Evolutionary conservation across 2,329 filamentous ascomycete species (phyloP).

Genomic region (Ascochyta viciae-villosae): DNA sequence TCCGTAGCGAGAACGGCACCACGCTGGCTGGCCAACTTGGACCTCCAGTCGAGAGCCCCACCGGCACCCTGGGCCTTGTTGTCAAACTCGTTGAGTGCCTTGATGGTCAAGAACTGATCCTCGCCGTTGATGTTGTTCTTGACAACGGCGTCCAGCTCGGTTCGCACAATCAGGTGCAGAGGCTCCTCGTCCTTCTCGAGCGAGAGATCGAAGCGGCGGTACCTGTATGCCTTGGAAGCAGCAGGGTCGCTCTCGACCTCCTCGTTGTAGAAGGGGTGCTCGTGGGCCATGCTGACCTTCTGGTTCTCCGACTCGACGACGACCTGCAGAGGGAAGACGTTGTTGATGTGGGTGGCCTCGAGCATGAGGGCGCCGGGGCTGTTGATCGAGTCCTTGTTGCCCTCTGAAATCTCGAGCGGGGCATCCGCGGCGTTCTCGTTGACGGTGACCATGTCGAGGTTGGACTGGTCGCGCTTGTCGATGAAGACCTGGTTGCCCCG

Average conservation of each 20-base stretch:
- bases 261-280: conserved; percentile 97
- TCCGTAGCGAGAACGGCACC: conserved; percentile 98
- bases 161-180: conserved; percentile 89
- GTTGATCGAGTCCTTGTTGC: conserved; percentile 94
- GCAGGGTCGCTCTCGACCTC: conserved; percentile 91
- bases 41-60: conserved; percentile 94
- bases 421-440: conserved; percentile 98
- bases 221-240: conserved; percentile 97
- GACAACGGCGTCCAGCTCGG: conserved; percentile 92
- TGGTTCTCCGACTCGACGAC: conserved; percentile 79
- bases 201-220: conserved; percentile 94
- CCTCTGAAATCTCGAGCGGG: conserved; percentile 87
- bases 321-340: conserved; percentile 98
- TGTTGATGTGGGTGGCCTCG: conserved; percentile 99
- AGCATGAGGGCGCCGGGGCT: conserved; percentile 90
- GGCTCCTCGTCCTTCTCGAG: conserved; percentile 91
- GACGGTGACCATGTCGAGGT: conserved; percentile 96
- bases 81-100: conserved; percentile 99
- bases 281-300: conserved; percentile 84
- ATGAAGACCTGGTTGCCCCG: conserved; percentile 98
- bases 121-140: conserved; percentile 94
- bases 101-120: conserved; percentile 89
- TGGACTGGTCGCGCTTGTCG: conserved; percentile 96
- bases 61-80: conserved; percentile 95
- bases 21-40: conserved; percentile 90